Conservation (phyloP, 768 basidiomycete species). For the Pisolithus microcarpus region DNA sequence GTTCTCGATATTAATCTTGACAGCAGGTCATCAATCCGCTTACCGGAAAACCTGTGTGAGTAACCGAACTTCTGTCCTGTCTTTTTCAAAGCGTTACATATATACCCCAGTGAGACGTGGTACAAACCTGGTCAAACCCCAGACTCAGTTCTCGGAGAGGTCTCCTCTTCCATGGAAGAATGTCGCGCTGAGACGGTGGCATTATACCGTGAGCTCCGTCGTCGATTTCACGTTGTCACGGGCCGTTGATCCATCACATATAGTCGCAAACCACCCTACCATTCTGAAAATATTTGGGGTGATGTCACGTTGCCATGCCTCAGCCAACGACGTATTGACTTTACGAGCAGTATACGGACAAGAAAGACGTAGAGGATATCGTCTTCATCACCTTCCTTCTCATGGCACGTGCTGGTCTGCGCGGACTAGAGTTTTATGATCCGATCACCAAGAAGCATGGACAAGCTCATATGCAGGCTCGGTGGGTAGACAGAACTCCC, state of each 20-base stretch:
- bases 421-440: conserved; percentile 79
- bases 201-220: conserved; percentile 53
- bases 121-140: conserved; percentile 84
- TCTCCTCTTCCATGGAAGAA: conserved; percentile 88
- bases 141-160: conserved; percentile 75
- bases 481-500: conserved; percentile 36
- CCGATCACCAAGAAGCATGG: conserved; percentile 77
- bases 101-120: conserved; percentile 57
- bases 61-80: neutral
- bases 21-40: conserved; percentile 71
- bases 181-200: conserved; percentile 89
- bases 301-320: conserved; percentile 15
- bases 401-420: conserved; percentile 80
- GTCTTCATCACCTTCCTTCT: conserved; percentile 76
- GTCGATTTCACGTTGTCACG: neutral
- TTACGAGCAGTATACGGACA: conserved; percentile 48
- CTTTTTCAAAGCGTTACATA: neutral
- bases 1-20: neutral
- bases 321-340: neutral
- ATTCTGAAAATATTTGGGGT: conserved; percentile 81
- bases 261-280: conserved; percentile 67
- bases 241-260: neutral
- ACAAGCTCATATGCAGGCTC: conserved; percentile 87
- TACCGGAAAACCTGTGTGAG: conserved; percentile 68
- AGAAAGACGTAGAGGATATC: conserved; percentile 67